Evolutionary conservation across 2,329 filamentous ascomycete species (phyloP).

Genomic region (Pseudogymnoascus destructans): DNA sequence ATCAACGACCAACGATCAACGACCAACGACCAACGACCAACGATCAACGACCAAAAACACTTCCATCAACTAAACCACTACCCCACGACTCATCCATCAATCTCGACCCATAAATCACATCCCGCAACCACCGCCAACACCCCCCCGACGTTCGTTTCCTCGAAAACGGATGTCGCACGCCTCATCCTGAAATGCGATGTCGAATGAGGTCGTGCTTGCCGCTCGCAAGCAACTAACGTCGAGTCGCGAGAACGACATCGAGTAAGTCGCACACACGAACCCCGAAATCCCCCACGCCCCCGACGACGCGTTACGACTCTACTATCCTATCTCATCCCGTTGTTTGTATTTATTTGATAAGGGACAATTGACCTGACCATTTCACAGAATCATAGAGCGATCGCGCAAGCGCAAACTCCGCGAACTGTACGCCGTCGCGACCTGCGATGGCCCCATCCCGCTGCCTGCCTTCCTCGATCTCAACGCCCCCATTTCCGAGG

Average conservation of each 20-base stretch:
- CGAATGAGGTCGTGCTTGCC: conserved; percentile 2
- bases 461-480: conserved; percentile 45
- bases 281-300: neutral
- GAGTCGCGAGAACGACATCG: neutral
- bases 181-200: conserved; percentile 8
- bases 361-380: conserved; percentile 19
- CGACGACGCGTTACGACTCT: neutral
- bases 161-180: conserved; percentile 11
- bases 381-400: conserved; percentile 53
- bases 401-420: conserved; percentile 85
- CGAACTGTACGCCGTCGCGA: conserved; percentile 55
- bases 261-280: neutral
- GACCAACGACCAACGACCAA: neutral
- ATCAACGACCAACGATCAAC: too few species aligned
- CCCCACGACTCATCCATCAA: conserved; percentile 5
- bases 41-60: neutral
- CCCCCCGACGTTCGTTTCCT: conserved; percentile 16
- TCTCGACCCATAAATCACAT: conserved; percentile 23
- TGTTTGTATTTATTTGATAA: neutral
- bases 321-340: neutral
- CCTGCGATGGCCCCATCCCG: conserved; percentile 52
- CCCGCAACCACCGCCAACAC: conserved; percentile 26
- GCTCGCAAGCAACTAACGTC: neutral
- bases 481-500: conserved; percentile 42
- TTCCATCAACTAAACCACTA: neutral